A percentile compares a stretch with the other conserved stretches of the same genome.
Evolutionary conservation across 495 filamentous ascomycete genomes (phyloP).

Genomic region (Penicillium pancosmium): DNA sequence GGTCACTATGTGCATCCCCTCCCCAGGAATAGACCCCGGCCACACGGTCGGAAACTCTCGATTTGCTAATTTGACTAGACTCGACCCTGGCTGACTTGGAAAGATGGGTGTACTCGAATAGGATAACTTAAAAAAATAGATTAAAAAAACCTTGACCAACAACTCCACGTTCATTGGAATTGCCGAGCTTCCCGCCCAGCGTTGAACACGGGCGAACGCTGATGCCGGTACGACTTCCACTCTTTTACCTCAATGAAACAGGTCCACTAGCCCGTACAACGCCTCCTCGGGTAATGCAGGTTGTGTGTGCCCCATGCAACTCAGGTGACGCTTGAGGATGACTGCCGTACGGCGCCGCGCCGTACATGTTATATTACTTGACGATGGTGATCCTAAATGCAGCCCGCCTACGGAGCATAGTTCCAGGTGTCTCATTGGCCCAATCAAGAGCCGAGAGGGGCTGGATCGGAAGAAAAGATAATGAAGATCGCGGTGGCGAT

Average conservation of each 20-base stretch:
- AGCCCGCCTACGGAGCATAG: constrained; percentile 23
- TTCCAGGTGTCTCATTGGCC: constrained; percentile 15
- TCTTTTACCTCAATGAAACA: constrained; percentile 28
- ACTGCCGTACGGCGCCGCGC: constrained; percentile 10
- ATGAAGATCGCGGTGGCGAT: constrained; percentile 28
- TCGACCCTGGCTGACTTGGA: neutral
- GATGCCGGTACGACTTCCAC: constrained; percentile 15
- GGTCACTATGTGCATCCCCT: constrained; percentile 7
- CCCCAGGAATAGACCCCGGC: neutral
- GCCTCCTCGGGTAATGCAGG: constrained; percentile 16
- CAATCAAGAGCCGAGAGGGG: constrained; percentile 13
- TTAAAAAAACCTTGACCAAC: constrained; percentile 1
- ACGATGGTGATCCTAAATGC: constrained; percentile 15
- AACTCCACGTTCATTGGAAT: constrained; percentile 26
- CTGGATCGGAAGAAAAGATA: constrained; percentile 24
- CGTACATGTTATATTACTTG: neutral
- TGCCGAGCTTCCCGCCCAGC: constrained; percentile 33
- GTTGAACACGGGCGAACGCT: constrained; percentile 17
- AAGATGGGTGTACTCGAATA: neutral
- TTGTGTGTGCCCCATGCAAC: constrained; percentile 12
- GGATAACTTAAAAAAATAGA: neutral
- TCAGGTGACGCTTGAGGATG: constrained; percentile 27
- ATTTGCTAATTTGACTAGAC: neutral
- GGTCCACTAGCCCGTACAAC: constrained; percentile 20
- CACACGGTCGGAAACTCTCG: neutral